Evolutionary conservation across 2,329 filamentous ascomycete genomes (phyloP), one percentile per base, ranked within the genome.

Genomic region (Dactylellina drechsleri): DNA sequence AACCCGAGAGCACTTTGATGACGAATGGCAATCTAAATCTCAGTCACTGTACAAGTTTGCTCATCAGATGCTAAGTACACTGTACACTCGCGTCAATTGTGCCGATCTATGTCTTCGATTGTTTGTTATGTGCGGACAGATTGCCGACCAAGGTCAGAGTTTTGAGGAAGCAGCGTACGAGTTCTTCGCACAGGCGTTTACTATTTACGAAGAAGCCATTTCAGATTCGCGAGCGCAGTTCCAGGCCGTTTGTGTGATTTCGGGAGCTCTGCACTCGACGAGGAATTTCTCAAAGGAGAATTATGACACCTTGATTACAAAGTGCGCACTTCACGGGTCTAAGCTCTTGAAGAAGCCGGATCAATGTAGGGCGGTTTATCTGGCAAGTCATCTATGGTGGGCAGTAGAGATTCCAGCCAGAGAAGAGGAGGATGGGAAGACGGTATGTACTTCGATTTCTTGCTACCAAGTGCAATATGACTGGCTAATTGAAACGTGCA

Each of bases 311-410:
- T 85, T 99, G 40, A 99, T 99, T 81, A 99, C 95, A 8, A 99
- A 99, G 83, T 96, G 93, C 78, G 94, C 96, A 1, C 87, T 98
- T 78, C 96, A 99, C 81, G 94, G 95, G 16, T 97, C 93, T 84
- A 99, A 98, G 82, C 85, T 99, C 77, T 86, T 99, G 79, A 94
- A 97, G 83, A 99, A 99, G 84, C 96, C 95, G 0, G 95, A 99
- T 81, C 95, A 99, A 83, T 99, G 95, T 82, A 89, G 95, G 23
- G 95, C 95, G 0, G 95, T 99, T 10, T 99, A 98, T 80, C 84
- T 99, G 78, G 95, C 95, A 2, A 97, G 93, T 81, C 95, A 99
- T 82, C 83, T 99, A 61, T 99, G 95, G 95, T 99, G 95, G 95
- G 92, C 93, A 0, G 93, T 92, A 12, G 93, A 96, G 53, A 91